Percentiles rank a stretch among this genome's conserved stretches.
Conservation (phyloP, 179 eudicot genomes). For the Carnegiea gigantea region DNA sequence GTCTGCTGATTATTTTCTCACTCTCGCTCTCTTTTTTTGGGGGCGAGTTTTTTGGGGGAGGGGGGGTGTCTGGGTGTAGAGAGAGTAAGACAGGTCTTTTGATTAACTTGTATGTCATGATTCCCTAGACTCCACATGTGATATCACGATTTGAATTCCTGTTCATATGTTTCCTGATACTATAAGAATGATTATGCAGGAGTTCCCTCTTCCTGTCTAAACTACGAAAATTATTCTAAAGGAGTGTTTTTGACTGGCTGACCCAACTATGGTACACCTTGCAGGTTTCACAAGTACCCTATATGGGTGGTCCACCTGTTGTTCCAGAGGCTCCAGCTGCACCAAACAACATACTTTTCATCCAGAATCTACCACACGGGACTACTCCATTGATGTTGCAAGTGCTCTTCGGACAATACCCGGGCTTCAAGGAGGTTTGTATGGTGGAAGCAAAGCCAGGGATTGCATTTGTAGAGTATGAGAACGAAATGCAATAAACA, state of each 20-base stretch:
- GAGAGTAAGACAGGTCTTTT: no score
- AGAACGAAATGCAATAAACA: constrained; percentile 76
- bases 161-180: no score
- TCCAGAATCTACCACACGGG: constrained; percentile 89
- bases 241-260: neutral
- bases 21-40: no score
- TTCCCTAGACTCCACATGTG: no score
- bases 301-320: constrained; percentile 59
- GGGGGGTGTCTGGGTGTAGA: no score
- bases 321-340: constrained; percentile 84
- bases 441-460: constrained; percentile 97
- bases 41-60: no score
- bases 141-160: no score
- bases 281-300: constrained; percentile 73
- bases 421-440: constrained; percentile 92
- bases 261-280: constrained; percentile 13
- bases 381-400: constrained; percentile 80
- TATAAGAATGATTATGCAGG: no score
- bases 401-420: constrained; percentile 75
- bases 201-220: neutral
- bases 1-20: no score
- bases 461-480: constrained; percentile 93
- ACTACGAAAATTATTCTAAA: no score
- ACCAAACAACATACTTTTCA: constrained; percentile 80
- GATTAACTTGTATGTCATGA: no score